These are phyloP conservation scores for Hypoxylon intermedium DNA, from an alignment of 495 filamentous ascomycete genomes.

Conservation along the genomic window DNA sequence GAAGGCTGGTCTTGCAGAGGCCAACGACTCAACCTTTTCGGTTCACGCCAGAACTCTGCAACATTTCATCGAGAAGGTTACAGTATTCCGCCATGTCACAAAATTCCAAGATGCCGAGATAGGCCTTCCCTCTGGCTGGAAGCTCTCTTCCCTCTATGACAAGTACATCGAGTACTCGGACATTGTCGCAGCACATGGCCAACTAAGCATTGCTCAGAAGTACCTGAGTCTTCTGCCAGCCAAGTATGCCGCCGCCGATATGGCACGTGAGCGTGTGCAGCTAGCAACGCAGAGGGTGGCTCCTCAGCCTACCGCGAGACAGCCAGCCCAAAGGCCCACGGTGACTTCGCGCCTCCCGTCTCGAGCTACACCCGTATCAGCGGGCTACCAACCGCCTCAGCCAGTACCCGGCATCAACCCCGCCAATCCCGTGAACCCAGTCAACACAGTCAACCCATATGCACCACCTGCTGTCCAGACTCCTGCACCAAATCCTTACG, in stretches of 20 bases:
- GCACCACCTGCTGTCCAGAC: conserved; percentile 44
- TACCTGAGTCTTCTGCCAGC: conserved; percentile 89
- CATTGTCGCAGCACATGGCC: conserved; percentile 88
- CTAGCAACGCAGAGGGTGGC: conserved; percentile 77
- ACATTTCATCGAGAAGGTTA: conserved; percentile 96
- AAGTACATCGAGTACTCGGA: conserved; percentile 98
- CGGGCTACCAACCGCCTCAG: conserved; percentile 51
- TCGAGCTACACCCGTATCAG: conserved; percentile 18
- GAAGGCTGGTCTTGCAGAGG: conserved; percentile 70
- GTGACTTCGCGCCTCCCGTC: conserved; percentile 22
- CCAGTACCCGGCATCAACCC: conserved; percentile 44
- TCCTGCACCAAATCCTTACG: conserved; percentile 67
- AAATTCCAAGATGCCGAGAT: conserved; percentile 86
- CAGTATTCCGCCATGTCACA: conserved; percentile 91
- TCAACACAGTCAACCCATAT: conserved; percentile 42
- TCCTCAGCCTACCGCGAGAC: conserved; percentile 42
- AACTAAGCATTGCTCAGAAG: conserved; percentile 83
- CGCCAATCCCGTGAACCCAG: too few species aligned
- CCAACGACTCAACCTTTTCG: conserved; percentile 82
- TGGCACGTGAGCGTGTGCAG: conserved; percentile 84
- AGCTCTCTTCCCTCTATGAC: conserved; percentile 84
- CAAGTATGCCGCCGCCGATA: conserved; percentile 86
- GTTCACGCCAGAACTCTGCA: conserved; percentile 89
- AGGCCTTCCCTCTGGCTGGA: conserved; percentile 77
- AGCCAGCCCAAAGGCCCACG: conserved; percentile 34